phyloP scores from a whole-genome alignment of 257 asterid species.

The Voacanga thouarsii region DNA sequence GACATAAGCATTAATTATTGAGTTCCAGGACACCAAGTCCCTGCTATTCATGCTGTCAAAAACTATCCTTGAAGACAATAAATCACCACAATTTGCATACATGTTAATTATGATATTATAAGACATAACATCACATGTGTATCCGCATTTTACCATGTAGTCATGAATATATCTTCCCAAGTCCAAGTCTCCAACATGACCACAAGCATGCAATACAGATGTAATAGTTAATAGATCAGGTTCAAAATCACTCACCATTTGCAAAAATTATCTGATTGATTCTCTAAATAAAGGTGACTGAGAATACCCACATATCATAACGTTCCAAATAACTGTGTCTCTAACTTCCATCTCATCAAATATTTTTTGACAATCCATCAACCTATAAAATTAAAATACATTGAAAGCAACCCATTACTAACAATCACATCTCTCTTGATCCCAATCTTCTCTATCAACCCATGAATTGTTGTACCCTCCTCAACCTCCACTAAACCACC shows the following conservation, averaged over 20 bases:
- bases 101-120: slow-evolving; percentile 59
- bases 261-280: slow-evolving; percentile 46
- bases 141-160: slow-evolving; percentile 50
- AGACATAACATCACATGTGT: slow-evolving; percentile 41
- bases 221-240: slow-evolving; percentile 70
- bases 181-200: slow-evolving; percentile 48
- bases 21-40: slow-evolving; percentile 85
- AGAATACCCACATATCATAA: slow-evolving; percentile 57
- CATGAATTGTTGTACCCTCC: slow-evolving; percentile 60
- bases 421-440: slow-evolving; percentile 40
- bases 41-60: slow-evolving; percentile 52
- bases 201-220: slow-evolving; percentile 68
- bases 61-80: slow-evolving; percentile 46
- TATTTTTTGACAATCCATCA: slow-evolving; percentile 38
- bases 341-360: slow-evolving; percentile 57
- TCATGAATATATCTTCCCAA: slow-evolving; percentile 59
- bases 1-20: slow-evolving; percentile 55
- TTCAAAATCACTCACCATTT: slow-evolving; percentile 45
- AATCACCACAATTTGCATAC: slow-evolving; percentile 79
- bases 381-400: slow-evolving; percentile 61
- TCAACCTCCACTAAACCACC: slow-evolving; percentile 53
- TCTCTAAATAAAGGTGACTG: slow-evolving; percentile 49
- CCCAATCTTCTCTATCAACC: slow-evolving; percentile 65
- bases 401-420: slow-evolving; percentile 59
- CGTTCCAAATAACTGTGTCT: slow-evolving; percentile 74